phyloP scores from a whole-genome alignment of 345 rosid genomes.

The Bruguiera parviflora region DNA sequence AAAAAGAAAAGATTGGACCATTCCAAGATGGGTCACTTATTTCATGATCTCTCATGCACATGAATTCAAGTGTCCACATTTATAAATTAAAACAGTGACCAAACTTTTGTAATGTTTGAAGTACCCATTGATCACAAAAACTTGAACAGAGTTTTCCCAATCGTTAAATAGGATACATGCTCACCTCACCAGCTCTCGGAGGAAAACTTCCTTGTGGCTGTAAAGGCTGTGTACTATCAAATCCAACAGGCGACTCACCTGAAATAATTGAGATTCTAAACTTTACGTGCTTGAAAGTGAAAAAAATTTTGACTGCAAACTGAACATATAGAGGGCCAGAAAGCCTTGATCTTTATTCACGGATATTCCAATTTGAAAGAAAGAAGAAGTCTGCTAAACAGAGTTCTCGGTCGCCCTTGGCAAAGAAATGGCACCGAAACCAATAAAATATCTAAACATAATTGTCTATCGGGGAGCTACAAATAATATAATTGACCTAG shows the following conservation, averaged over 20 bases:
- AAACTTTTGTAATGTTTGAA: too few relatives aligned
- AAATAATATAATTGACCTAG: not conserved
- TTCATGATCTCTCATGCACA: not conserved
- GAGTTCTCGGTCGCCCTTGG: not conserved
- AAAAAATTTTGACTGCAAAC: not conserved
- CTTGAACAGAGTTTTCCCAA: too few relatives aligned
- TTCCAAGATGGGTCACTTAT: not conserved
- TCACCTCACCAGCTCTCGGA: constrained; percentile 95
- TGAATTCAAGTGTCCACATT: not conserved
- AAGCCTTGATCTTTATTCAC: not conserved
- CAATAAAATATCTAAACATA: not conserved
- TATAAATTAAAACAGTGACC: not conserved
- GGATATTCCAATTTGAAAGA: too few relatives aligned
- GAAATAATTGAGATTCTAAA: constrained; percentile 27
- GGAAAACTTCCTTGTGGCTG: constrained; percentile 82
- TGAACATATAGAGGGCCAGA: not conserved
- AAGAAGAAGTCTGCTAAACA: too few relatives aligned
- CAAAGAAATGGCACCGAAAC: not conserved
- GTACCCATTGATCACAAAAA: too few relatives aligned
- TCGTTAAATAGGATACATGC: not conserved
- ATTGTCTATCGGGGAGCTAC: too few relatives aligned
- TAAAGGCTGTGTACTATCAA: constrained; percentile 79
- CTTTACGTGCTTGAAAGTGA: not conserved
- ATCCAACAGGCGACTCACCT: constrained; percentile 86
- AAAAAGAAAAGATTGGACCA: not conserved